phyloP scores from a whole-genome alignment of 2,329 filamentous ascomycete genomes.

The Hypoxylon sp. region DNA sequence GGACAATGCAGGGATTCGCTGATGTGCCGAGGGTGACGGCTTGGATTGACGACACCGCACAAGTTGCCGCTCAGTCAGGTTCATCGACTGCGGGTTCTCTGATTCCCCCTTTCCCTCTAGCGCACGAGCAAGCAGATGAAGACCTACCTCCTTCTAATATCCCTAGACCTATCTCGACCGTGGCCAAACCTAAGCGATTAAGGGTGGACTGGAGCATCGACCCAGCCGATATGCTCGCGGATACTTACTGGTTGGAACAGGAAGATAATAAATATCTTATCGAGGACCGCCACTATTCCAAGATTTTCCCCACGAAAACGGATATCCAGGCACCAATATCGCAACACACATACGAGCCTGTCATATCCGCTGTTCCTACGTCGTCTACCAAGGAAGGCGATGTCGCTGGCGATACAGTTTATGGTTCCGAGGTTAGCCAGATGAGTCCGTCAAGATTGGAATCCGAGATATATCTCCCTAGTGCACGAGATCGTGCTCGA shows the following conservation, averaged over 20 bases:
- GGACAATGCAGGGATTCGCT: constrained; percentile 78
- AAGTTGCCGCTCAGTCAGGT: constrained; percentile 52
- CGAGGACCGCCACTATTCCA: constrained; percentile 79
- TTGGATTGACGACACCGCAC: constrained; percentile 78
- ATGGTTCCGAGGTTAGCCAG: constrained; percentile 24
- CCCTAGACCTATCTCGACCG: constrained; percentile 51
- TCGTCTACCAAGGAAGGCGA: constrained; percentile 26
- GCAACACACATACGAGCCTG: constrained; percentile 31
- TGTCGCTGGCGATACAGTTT: constrained; percentile 5
- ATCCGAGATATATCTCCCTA: constrained; percentile 57
- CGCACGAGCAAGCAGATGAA: constrained; percentile 55
- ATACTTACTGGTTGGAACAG: constrained; percentile 90
- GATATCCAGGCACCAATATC: constrained; percentile 23
- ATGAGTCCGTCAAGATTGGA: constrained; percentile 42
- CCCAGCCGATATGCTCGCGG: constrained; percentile 86
- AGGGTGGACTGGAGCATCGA: constrained; percentile 86
- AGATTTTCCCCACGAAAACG: constrained; percentile 65
- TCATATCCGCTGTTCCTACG: constrained; percentile 12
- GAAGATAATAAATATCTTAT: constrained; percentile 80
- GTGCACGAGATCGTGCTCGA: constrained; percentile 65
- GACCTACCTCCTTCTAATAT: constrained; percentile 47
- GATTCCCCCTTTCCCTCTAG: constrained; percentile 57
- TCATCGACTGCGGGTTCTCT: constrained; percentile 46
- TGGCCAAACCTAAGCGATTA: constrained; percentile 71
- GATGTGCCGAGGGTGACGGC: constrained; percentile 74